Percentiles rank a stretch among this genome's conserved stretches.
Conservation (phyloP, 805 yeast species). For the Candida gorgasii region DNA sequence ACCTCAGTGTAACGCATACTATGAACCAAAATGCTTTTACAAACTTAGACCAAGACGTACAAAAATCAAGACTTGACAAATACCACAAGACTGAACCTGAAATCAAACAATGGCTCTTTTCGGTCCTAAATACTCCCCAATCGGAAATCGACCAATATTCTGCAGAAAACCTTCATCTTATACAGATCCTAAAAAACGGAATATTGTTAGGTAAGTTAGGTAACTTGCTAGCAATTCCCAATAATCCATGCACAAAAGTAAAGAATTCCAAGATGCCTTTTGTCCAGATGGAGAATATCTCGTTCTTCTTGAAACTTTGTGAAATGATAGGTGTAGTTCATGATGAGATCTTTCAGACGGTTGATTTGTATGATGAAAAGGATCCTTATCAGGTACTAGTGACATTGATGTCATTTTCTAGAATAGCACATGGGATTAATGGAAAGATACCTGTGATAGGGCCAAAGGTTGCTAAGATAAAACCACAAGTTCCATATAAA, state of each 20-base stretch:
- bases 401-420: slow-evolving; percentile 69
- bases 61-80: slow-evolving; percentile 50
- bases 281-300: slow-evolving; percentile 78
- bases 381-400: slow-evolving; percentile 82
- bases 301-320: slow-evolving; percentile 65
- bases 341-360: slow-evolving; percentile 78
- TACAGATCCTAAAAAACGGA: slow-evolving; percentile 65
- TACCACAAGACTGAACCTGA: slow-evolving; percentile 44
- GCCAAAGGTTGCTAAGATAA: slow-evolving; percentile 46
- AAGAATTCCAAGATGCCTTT: slow-evolving; percentile 75
- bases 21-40: slow-evolving; percentile 32
- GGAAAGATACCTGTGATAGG: slow-evolving; percentile 30
- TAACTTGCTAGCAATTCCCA: slow-evolving; percentile 22
- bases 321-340: slow-evolving; percentile 69
- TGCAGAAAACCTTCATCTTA: slow-evolving; percentile 39
- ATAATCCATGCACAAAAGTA: slow-evolving; percentile 42
- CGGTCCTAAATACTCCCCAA: slow-evolving; percentile 23
- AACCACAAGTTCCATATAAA: slow-evolving; percentile 56
- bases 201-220: slow-evolving; percentile 38
- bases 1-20: no score
- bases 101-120: slow-evolving; percentile 57
- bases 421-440: slow-evolving; percentile 56
- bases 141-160: slow-evolving; percentile 20
- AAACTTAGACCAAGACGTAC: slow-evolving; percentile 65
- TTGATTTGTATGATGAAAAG: slow-evolving; percentile 68